Percentiles rank a stretch among this genome's conserved stretches.
Evolutionary conservation across 192 early-diverging fungal species (phyloP).

Genomic region (Gigaspora rosea): DNA sequence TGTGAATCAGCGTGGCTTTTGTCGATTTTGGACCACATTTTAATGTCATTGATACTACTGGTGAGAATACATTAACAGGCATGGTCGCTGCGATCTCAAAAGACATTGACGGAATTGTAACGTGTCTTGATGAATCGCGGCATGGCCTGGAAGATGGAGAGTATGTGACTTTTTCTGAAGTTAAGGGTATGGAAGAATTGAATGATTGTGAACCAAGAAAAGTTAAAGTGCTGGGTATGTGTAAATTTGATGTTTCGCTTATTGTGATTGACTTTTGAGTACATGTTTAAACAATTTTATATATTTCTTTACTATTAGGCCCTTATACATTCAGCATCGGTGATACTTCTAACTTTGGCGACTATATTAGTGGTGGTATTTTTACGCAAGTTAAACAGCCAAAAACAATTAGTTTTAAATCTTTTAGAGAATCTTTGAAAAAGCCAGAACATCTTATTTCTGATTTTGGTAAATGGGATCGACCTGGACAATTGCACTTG

Average conservation of each 20-base stretch:
- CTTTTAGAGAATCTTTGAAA: constrained; percentile 73
- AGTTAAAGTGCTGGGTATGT: constrained; percentile 75
- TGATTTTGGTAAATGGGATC: constrained; percentile 98
- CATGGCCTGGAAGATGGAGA: constrained; percentile 99
- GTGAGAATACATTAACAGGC: constrained; percentile 89
- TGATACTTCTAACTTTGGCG: constrained; percentile 74
- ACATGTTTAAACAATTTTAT: no score
- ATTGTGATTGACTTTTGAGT: neutral
- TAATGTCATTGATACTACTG: constrained; percentile 82
- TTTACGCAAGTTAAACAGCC: constrained; percentile 98
- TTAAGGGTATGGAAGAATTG: constrained; percentile 90
- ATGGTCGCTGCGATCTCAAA: constrained; percentile 86
- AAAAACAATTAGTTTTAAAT: constrained; percentile 74
- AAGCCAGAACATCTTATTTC: constrained; percentile 84
- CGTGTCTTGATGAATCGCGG: constrained; percentile 93
- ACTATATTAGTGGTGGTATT: constrained; percentile 81
- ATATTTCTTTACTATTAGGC: no score
- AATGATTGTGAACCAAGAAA: constrained; percentile 79
- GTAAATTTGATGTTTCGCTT: neutral
- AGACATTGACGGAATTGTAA: constrained; percentile 83
- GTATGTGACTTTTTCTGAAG: constrained; percentile 89
- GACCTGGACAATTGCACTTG: constrained; percentile 88
- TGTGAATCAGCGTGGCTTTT: constrained; percentile 66
- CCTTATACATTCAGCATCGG: constrained; percentile 99
- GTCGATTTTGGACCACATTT: constrained; percentile 96